Conservation (phyloP, 139 green algal species). For the Micractinium sp. region DNA sequence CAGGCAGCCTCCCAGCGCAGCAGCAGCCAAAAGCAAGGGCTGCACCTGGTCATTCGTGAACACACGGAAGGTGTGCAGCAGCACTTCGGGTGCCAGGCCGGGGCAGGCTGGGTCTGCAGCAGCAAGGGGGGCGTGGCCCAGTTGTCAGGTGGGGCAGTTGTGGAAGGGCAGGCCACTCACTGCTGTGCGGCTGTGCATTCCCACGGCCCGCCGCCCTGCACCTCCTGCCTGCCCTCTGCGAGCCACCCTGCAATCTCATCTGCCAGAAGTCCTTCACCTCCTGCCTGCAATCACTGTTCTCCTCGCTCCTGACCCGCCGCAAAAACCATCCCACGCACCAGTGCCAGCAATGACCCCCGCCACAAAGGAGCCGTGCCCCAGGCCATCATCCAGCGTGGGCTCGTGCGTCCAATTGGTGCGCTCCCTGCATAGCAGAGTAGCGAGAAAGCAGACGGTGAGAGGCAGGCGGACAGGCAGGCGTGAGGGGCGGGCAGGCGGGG, state of each 20-base stretch:
- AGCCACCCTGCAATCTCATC: too few relatives aligned
- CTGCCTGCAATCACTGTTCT: too few relatives aligned
- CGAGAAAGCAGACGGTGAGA: not conserved
- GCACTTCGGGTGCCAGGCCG: constrained; percentile 93
- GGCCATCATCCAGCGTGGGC: constrained; percentile 88
- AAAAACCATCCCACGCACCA: not conserved
- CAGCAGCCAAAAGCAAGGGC: not conserved
- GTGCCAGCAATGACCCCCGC: constrained; percentile 90
- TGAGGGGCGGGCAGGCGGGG: too few relatives aligned
- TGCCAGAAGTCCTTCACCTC: too few relatives aligned
- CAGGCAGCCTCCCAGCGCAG: not conserved
- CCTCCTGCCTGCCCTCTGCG: too few relatives aligned
- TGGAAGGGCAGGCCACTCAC: too few relatives aligned
- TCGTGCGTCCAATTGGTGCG: constrained; percentile 99
- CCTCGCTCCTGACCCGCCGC: too few relatives aligned
- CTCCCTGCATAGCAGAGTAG: constrained; percentile 59
- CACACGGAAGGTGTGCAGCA: constrained; percentile 94
- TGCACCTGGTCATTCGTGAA: constrained; percentile 96
- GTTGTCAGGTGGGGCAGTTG: too few relatives aligned
- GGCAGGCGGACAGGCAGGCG: not conserved
- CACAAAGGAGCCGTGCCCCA: constrained; percentile 98
- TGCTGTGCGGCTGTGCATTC: too few relatives aligned
- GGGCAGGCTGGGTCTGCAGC: constrained; percentile 76
- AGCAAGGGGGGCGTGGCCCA: not conserved
- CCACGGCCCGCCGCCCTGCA: too few relatives aligned